These are phyloP conservation scores for Hamiltosporidium magnivora DNA, from an alignment of 371 early-diverging fungal genomes.

Conservation along the genomic window DNA sequence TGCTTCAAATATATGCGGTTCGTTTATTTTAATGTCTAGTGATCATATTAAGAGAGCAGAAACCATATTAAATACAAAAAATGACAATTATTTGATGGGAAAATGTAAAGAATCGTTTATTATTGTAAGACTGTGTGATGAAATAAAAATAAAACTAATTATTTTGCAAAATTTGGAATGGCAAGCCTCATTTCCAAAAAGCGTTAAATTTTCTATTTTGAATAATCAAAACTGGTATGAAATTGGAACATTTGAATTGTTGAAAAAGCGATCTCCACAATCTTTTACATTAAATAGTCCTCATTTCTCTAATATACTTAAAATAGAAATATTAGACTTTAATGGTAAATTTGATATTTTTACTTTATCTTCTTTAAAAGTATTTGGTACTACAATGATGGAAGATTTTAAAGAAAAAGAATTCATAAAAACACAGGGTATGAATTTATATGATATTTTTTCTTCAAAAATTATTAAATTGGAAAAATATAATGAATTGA, in stretches of 20 bases:
- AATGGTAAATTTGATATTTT: not conserved
- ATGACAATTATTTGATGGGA: not conserved
- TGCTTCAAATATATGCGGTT: not conserved
- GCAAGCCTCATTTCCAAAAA: not conserved
- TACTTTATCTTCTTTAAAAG: not conserved
- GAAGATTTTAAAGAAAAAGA: not conserved
- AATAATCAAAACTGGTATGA: not conserved
- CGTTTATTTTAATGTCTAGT: not conserved
- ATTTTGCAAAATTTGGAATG: not conserved
- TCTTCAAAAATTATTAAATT: not conserved
- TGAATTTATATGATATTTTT: not conserved
- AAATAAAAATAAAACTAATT: not conserved
- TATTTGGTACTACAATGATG: not conserved
- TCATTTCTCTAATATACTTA: not conserved
- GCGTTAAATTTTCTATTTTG: not conserved
- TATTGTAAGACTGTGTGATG: not conserved
- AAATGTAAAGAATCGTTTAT: not conserved
- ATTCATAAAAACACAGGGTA: not conserved
- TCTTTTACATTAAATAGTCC: not conserved
- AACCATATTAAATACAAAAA: not conserved
- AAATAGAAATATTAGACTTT: not conserved
- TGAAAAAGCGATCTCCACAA: not conserved
- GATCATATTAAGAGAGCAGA: not conserved
- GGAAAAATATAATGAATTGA: not conserved
- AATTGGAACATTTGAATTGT: not conserved